Conservation (phyloP, 2,329 filamentous ascomycete species). For the Lecanicillium sp. region DNA sequence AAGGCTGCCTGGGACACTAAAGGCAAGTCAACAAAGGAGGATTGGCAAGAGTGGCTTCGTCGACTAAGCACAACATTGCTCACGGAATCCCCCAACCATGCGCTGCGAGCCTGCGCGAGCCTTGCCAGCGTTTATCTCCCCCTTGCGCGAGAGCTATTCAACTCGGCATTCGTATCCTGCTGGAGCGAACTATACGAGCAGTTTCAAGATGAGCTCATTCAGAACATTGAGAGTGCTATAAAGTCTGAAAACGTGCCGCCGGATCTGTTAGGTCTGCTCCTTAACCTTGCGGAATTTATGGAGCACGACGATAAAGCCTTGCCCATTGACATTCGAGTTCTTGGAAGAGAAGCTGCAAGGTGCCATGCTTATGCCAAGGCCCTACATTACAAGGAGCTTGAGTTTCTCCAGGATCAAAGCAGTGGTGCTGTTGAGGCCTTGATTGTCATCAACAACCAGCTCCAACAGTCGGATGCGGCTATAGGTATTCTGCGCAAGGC, state of each 20-base stretch:
- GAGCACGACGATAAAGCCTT: conserved; percentile 98
- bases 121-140: conserved; percentile 88
- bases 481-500: conserved; percentile 96
- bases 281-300: conserved; percentile 99
- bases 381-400: conserved; percentile 95
- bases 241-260: conserved; percentile 93
- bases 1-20: conserved; percentile 96
- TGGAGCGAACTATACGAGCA: conserved; percentile 97
- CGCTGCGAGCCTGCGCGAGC: conserved; percentile 84
- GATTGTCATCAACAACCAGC: conserved; percentile 98
- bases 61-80: conserved; percentile 92
- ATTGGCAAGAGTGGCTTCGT: conserved; percentile 99
- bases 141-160: conserved; percentile 89
- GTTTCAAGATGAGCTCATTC: conserved; percentile 93
- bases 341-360: conserved; percentile 90
- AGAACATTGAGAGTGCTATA: conserved; percentile 90
- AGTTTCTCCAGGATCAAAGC: conserved; percentile 96
- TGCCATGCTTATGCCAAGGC: conserved; percentile 98
- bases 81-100: conserved; percentile 92
- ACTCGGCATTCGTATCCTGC: conserved; percentile 96
- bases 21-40: conserved; percentile 93
- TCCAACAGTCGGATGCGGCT: conserved; percentile 96
- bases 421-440: conserved; percentile 91
- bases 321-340: conserved; percentile 90
- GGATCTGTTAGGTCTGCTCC: conserved; percentile 84